phyloP scores from a whole-genome alignment of 257 asterid genomes.

The Ophiorrhiza pumila region DNA sequence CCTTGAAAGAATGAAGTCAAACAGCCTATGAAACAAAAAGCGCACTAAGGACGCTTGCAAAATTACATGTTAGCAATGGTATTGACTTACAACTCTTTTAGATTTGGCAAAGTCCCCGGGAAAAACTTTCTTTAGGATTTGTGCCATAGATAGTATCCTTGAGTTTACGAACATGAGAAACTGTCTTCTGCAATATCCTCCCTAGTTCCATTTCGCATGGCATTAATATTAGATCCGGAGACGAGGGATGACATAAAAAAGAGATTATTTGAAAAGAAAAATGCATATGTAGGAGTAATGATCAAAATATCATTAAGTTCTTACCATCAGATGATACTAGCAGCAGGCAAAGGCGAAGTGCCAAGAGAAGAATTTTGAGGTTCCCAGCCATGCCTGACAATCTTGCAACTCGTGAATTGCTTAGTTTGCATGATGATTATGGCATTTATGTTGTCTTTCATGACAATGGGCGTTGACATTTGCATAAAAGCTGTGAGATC shows the following conservation, averaged over 20 bases:
- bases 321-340: not conserved
- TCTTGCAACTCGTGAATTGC: too few relatives aligned
- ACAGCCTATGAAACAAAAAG: not conserved
- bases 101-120: not conserved
- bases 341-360: conserved; percentile 1
- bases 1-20: conserved; percentile 13
- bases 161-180: conserved; percentile 1
- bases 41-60: too few relatives aligned
- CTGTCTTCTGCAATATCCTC: not conserved
- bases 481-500: too few relatives aligned
- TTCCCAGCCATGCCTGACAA: not conserved
- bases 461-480: too few relatives aligned
- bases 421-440: too few relatives aligned
- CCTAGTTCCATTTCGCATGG: not conserved
- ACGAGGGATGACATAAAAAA: too few relatives aligned
- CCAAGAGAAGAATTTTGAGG: not conserved
- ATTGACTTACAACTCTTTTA: not conserved
- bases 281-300: not conserved
- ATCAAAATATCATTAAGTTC: not conserved
- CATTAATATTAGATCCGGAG: too few relatives aligned
- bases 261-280: too few relatives aligned
- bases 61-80: not conserved
- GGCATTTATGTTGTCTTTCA: not conserved
- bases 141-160: not conserved
- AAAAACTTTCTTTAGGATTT: not conserved